Conservation (phyloP, 371 early-diverging fungal genomes). For the Lichtheimia ramosa region DNA sequence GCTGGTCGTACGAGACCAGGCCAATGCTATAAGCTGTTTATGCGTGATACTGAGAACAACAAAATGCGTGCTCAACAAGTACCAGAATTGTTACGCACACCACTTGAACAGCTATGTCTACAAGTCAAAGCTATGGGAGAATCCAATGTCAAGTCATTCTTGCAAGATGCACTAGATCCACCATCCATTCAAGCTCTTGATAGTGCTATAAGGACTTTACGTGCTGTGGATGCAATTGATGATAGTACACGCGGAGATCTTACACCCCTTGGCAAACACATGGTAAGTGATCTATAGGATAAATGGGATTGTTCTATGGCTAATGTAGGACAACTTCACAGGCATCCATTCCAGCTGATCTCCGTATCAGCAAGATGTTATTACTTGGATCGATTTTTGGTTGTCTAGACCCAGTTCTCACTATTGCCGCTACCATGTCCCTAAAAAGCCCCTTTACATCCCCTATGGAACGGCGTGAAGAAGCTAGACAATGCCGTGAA, state of each 20-base stretch:
- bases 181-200: slow-evolving; percentile 68
- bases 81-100: slow-evolving; percentile 81
- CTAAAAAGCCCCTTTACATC: slow-evolving; percentile 70
- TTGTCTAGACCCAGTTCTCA: slow-evolving; percentile 80
- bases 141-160: slow-evolving; percentile 55
- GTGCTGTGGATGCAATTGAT: slow-evolving; percentile 62
- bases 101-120: slow-evolving; percentile 81
- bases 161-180: slow-evolving; percentile 72
- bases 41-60: slow-evolving; percentile 42
- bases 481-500: slow-evolving; percentile 56
- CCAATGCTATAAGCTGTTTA: slow-evolving; percentile 73
- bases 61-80: slow-evolving; percentile 64
- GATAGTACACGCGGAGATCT: slow-evolving; percentile 49
- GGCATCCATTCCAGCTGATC: slow-evolving; percentile 87
- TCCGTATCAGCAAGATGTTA: slow-evolving; percentile 87
- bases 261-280: slow-evolving; percentile 87
- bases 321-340: slow-evolving; percentile 10
- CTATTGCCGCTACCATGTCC: slow-evolving; percentile 80
- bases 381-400: slow-evolving; percentile 78
- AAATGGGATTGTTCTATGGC: not conserved
- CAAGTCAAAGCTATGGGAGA: slow-evolving; percentile 78
- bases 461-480: slow-evolving; percentile 66
- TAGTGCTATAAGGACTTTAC: slow-evolving; percentile 57
- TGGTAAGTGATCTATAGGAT: slow-evolving; percentile 34
- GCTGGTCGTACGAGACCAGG: slow-evolving; percentile 91